Conservation (phyloP, 1,284 basidiomycete genomes). For the Ustilago tritici region DNA sequence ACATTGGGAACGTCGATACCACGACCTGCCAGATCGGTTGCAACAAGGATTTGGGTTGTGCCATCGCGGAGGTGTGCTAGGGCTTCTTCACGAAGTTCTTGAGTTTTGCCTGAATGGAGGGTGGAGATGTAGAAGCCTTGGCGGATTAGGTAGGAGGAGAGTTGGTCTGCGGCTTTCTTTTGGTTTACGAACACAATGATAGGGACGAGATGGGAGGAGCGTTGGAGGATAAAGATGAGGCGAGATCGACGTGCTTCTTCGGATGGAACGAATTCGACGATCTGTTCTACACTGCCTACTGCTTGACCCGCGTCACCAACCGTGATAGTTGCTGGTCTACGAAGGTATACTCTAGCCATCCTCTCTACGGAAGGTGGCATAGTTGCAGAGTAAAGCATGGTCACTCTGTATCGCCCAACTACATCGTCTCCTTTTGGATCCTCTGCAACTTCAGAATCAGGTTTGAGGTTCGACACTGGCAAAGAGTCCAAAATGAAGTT, state of each 20-base stretch:
- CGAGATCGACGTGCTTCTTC: slow-evolving; percentile 96
- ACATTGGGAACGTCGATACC: slow-evolving; percentile 99
- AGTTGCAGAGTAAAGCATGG: slow-evolving; percentile 93
- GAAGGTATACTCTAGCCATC: slow-evolving; percentile 91
- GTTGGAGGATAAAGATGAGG: slow-evolving; percentile 88
- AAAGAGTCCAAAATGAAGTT: slow-evolving; percentile 95
- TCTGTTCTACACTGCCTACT: slow-evolving; percentile 96
- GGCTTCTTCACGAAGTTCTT: slow-evolving; percentile 94
- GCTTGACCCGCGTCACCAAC: slow-evolving; percentile 98
- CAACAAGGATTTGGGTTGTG: slow-evolving; percentile 85
- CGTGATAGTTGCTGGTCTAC: slow-evolving; percentile 91
- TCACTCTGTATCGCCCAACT: slow-evolving; percentile 58
- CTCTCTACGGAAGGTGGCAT: slow-evolving; percentile 97
- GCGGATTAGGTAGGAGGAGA: slow-evolving; percentile 88
- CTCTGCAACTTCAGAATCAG: slow-evolving; percentile 74
- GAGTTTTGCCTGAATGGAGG: slow-evolving; percentile 95
- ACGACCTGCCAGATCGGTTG: slow-evolving; percentile 95
- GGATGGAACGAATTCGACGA: slow-evolving; percentile 89
- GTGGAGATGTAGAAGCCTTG: slow-evolving; percentile 88
- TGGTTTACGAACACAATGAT: slow-evolving; percentile 99
- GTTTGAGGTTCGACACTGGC: slow-evolving; percentile 85
- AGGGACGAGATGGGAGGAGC: slow-evolving; percentile 81
- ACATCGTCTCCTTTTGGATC: slow-evolving; percentile 55
- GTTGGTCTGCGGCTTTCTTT: slow-evolving; percentile 97
- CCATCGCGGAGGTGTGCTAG: slow-evolving; percentile 87